phyloP scores from a whole-genome alignment of 1,284 basidiomycete genomes.

The Boletus coffeatus region DNA sequence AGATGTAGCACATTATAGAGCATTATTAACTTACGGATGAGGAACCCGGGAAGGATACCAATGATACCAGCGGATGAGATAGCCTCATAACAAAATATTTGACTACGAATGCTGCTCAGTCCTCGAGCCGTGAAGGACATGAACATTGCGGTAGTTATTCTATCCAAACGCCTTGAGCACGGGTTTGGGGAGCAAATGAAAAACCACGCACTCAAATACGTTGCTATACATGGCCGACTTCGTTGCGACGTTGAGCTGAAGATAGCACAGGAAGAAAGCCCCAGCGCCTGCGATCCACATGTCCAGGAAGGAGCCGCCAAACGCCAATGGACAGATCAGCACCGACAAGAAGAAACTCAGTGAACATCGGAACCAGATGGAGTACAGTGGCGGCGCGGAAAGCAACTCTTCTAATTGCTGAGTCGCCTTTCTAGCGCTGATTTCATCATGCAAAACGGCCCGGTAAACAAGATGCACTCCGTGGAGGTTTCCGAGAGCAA shows the following conservation, averaged over 20 bases:
- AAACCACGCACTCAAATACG: constrained; percentile 75
- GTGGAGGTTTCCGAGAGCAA: too few species aligned
- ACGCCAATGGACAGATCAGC: constrained; percentile 77
- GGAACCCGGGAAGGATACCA: constrained; percentile 76
- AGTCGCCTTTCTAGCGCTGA: too few species aligned
- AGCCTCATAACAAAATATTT: constrained; percentile 83
- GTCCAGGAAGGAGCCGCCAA: constrained; percentile 77
- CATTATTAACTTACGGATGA: constrained; percentile 55
- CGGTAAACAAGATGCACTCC: too few species aligned
- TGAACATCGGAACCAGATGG: constrained; percentile 50
- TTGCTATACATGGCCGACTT: constrained; percentile 79
- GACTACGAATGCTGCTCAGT: constrained; percentile 65
- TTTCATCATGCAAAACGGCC: too few species aligned
- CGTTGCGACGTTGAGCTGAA: constrained; percentile 67
- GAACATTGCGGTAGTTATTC: constrained; percentile 77
- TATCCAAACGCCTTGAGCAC: constrained; percentile 29
- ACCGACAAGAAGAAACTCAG: constrained; percentile 69
- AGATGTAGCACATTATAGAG: constrained; percentile 2
- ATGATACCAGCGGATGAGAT: constrained; percentile 82
- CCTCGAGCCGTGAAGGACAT: constrained; percentile 79
- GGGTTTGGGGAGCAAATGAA: constrained; percentile 1
- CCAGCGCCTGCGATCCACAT: constrained; percentile 72
- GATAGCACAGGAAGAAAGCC: constrained; percentile 57
- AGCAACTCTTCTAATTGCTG: background rate
- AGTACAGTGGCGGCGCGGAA: constrained; percentile 50